These are phyloP conservation scores for Dactylellina haptotyla DNA, from an alignment of 2,329 filamentous ascomycete species.

Conservation along the genomic window DNA sequence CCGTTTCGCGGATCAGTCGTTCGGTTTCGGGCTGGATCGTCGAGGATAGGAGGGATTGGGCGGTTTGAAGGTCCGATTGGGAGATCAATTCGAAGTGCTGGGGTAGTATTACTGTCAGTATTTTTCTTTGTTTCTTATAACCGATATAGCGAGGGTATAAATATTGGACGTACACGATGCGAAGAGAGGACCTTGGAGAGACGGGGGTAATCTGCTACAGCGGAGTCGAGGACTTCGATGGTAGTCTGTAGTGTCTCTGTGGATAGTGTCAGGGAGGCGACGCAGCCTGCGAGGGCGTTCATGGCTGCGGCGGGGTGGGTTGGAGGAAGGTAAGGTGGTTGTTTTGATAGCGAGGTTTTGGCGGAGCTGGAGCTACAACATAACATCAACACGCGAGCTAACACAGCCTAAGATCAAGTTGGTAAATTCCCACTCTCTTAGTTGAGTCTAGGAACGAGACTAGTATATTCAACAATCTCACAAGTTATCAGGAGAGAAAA, in stretches of 20 bases:
- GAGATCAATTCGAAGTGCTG: slow-evolving; percentile 94
- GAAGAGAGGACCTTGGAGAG: slow-evolving; percentile 69
- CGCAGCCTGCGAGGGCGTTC: slow-evolving; percentile 64
- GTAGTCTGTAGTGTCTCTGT: slow-evolving; percentile 71
- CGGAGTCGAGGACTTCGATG: slow-evolving; percentile 66
- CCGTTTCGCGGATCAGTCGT: slow-evolving; percentile 80
- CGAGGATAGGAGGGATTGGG: slow-evolving; percentile 83
- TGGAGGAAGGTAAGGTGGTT: neutral
- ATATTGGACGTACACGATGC: slow-evolving; percentile 65
- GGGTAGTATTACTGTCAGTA: slow-evolving; percentile 3
- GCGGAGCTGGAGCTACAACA: slow-evolving; percentile 3
- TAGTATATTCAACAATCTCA: no score
- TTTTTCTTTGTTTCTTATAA: neutral
- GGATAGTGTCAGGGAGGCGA: slow-evolving; percentile 70
- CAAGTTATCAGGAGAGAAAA: no score
- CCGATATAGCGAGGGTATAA: neutral
- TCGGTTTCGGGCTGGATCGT: slow-evolving; percentile 90
- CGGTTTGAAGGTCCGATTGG: slow-evolving; percentile 80
- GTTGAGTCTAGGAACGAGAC: no score
- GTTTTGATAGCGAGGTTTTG: neutral
- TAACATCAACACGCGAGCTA: neutral
- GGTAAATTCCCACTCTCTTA: no score
- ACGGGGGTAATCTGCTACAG: slow-evolving; percentile 67
- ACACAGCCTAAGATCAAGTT: no score
- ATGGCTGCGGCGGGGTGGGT: slow-evolving; percentile 28